Percentiles rank a stretch among this genome's conserved stretches.
Conservation (phyloP, 1,284 basidiomycete genomes). For the Sporisorium reilianum region DNA sequence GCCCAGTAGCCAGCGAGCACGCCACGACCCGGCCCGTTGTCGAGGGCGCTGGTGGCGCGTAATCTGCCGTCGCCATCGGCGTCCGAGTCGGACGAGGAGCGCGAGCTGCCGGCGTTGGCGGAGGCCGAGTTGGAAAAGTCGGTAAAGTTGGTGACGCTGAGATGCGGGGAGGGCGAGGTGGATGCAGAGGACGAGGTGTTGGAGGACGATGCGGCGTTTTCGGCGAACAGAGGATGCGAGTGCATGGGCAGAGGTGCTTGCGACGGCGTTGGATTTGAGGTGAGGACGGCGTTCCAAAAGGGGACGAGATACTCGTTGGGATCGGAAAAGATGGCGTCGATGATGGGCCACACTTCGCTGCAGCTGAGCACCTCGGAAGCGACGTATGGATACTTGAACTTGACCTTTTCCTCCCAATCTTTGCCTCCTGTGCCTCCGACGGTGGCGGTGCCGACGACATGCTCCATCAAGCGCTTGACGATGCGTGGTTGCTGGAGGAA, state of each 20-base stretch:
- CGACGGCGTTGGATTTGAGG: conserved; percentile 74
- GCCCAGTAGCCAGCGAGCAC: conserved; percentile 74
- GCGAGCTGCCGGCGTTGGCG: conserved; percentile 23
- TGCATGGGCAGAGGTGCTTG: conserved; percentile 63
- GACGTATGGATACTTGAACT: conserved; percentile 82
- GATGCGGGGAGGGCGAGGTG: conserved; percentile 41
- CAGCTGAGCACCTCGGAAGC: conserved; percentile 92
- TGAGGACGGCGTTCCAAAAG: conserved; percentile 93
- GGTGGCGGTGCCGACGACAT: conserved; percentile 86
- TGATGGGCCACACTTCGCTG: conserved; percentile 93
- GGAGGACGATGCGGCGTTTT: conserved; percentile 29
- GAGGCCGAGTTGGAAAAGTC: conserved; percentile 28
- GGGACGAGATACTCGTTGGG: conserved; percentile 73
- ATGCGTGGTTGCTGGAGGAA: conserved; percentile 85
- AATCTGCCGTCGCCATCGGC: conserved; percentile 29
- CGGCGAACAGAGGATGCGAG: conserved; percentile 64
- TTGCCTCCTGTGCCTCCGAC: conserved; percentile 75
- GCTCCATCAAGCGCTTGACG: conserved; percentile 81
- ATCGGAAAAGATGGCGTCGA: conserved; percentile 85
- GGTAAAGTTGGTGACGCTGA: conserved; percentile 46
- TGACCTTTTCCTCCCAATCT: conserved; percentile 67
- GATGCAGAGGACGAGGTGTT: conserved; percentile 28
- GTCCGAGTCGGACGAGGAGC: conserved; percentile 34
- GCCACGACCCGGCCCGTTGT: conserved; percentile 71
- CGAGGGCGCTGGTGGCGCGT: conserved; percentile 54